phyloP scores from a whole-genome alignment of 345 rosid genomes.

The Rhodamnia argentea region DNA sequence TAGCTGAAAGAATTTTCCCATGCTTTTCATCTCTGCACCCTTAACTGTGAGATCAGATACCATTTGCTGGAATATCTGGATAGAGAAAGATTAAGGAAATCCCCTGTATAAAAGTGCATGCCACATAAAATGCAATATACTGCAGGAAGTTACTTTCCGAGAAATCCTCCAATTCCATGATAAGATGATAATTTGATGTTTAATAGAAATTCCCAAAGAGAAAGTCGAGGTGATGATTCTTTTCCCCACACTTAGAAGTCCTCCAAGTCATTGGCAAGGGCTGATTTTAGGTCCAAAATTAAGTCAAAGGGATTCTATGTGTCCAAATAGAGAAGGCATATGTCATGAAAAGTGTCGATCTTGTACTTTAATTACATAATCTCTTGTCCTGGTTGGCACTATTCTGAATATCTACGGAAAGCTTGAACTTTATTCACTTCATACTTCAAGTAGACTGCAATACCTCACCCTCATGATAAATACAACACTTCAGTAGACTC shows the following conservation, averaged over 20 bases:
- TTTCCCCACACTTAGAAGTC: background rate
- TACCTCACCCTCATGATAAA: background rate
- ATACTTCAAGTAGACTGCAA: background rate
- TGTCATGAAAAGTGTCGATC: background rate
- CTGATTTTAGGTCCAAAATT: background rate
- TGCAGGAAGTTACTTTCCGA: background rate
- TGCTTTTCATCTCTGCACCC: conserved; percentile 36
- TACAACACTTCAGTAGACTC: background rate
- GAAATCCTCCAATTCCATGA: background rate
- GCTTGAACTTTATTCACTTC: background rate
- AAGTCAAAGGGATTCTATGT: background rate
- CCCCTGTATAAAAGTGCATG: background rate
- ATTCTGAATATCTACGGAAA: background rate
- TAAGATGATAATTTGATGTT: background rate
- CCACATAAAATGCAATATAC: background rate
- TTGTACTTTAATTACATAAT: background rate
- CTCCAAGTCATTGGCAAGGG: background rate
- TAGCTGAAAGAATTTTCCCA: conserved; percentile 39
- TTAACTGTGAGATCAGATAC: conserved; percentile 37
- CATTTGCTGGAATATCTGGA: conserved; percentile 71
- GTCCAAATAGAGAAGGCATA: background rate
- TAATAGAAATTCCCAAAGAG: background rate
- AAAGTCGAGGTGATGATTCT: background rate
- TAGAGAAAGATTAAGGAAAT: conserved; percentile 26
- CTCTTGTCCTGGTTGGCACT: background rate